A percentile compares a stretch with the other conserved stretches of the same genome.
phyloP scores from a whole-genome alignment of 306 rosid genomes.

The Echinosophora koreensis region DNA sequence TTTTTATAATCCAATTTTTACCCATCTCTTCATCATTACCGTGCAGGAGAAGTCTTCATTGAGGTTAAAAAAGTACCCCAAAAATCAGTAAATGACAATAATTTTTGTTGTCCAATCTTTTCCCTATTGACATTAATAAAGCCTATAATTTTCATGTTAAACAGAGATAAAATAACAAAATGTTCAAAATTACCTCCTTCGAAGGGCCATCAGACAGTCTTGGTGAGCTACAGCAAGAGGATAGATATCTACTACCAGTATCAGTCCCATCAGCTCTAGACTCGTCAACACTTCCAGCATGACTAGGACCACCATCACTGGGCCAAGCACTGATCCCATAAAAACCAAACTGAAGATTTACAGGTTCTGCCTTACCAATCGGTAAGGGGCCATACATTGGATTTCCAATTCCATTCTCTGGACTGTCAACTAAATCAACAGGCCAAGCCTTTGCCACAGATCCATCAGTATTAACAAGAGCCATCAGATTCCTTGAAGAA shows the following conservation, averaged over 20 bases:
- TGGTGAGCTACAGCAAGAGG: conserved; percentile 96
- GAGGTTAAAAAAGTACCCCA: conserved; percentile 55
- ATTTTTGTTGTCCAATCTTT: no score
- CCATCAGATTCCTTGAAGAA: conserved; percentile 87
- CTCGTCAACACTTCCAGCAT: conserved; percentile 91
- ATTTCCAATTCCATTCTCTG: conserved; percentile 56
- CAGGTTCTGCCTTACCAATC: conserved; percentile 81
- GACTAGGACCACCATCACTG: conserved; percentile 86
- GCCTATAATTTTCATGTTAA: conserved; percentile 20
- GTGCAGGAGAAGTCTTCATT: conserved; percentile 78
- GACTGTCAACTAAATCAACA: conserved; percentile 69
- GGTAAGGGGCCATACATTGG: conserved; percentile 67
- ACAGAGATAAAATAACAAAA: background rate
- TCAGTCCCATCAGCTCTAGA: conserved; percentile 84
- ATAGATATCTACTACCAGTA: conserved; percentile 77
- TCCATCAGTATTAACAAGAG: conserved; percentile 90
- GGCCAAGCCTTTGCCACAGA: conserved; percentile 99
- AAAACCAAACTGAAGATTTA: conserved; percentile 95
- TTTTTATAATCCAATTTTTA: background rate
- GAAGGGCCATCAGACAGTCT: conserved; percentile 76
- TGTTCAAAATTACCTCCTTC: conserved; percentile 72
- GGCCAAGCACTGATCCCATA: conserved; percentile 99
- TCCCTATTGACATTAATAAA: conserved; percentile 27
- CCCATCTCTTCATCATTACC: conserved; percentile 89
- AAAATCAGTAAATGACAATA: no score